Evolutionary conservation across 2,329 filamentous ascomycete species (phyloP).

Genomic region (Nigrograna mackinnonii): DNA sequence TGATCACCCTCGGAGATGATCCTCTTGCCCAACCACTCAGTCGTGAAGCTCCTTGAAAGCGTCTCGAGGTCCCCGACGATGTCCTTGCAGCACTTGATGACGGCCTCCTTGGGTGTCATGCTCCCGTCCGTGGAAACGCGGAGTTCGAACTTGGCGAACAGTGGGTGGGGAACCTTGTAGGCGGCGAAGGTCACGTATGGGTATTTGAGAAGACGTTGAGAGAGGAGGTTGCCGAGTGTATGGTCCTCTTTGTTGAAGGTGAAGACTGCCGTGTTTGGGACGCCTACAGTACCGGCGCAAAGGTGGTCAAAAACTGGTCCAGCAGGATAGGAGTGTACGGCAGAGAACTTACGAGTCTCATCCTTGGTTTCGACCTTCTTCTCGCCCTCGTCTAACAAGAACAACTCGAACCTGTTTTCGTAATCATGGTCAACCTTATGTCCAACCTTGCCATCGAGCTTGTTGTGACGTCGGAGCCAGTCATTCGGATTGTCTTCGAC

Average conservation of each 20-base stretch:
- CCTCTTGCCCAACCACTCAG: conserved; percentile 61
- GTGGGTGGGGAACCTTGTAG: conserved; percentile 69
- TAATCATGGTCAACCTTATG: conserved; percentile 18
- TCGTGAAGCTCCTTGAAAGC: conserved; percentile 85
- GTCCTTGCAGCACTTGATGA: conserved; percentile 79
- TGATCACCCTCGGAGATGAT: conserved; percentile 39
- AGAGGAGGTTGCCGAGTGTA: conserved; percentile 88
- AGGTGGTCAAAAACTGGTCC: neutral
- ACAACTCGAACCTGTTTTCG: conserved; percentile 80
- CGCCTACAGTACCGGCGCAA: conserved; percentile 59
- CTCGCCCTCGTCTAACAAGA: conserved; percentile 83
- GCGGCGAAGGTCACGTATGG: conserved; percentile 86
- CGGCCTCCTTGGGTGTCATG: conserved; percentile 84
- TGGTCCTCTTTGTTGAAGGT: conserved; percentile 96
- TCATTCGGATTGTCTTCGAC: neutral
- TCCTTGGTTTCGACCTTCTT: conserved; percentile 90
- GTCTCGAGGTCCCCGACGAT: conserved; percentile 80
- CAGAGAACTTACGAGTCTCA: conserved; percentile 75
- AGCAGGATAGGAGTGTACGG: neutral
- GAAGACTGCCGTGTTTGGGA: conserved; percentile 95
- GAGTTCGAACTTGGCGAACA: conserved; percentile 62
- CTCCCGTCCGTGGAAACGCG: conserved; percentile 91
- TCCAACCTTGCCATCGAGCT: conserved; percentile 1
- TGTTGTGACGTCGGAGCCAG: neutral
- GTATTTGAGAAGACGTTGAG: conserved; percentile 82